Percentiles rank a stretch among this genome's conserved stretches.
These are phyloP conservation scores for Mayamaea pseudoterrestris DNA, from an alignment of 108 stramenopile genomes.

Conservation along the genomic window DNA sequence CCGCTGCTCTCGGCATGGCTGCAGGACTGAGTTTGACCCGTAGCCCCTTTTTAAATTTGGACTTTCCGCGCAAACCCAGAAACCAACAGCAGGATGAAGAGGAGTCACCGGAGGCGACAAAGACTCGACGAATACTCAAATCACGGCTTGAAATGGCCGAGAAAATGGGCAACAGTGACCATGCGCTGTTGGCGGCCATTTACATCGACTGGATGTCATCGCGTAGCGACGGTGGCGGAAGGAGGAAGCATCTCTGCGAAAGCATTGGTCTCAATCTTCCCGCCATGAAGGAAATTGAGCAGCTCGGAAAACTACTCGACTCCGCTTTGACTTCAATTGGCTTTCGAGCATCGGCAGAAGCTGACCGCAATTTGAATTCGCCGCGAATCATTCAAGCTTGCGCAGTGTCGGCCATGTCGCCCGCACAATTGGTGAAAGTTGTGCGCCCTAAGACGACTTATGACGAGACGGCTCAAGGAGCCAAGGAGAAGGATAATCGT, in stretches of 20 bases:
- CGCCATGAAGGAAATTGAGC: slow-evolving; percentile 65
- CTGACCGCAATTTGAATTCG: slow-evolving; percentile 44
- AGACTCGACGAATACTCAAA: slow-evolving; percentile 22
- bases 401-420: slow-evolving; percentile 55
- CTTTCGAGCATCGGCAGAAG: slow-evolving; percentile 27
- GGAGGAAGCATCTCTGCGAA: slow-evolving; percentile 41
- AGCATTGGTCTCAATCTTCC: slow-evolving; percentile 46
- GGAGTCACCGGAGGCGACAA: slow-evolving; percentile 7
- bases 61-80: slow-evolving; percentile 11
- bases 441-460: slow-evolving; percentile 65
- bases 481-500: slow-evolving; percentile 50
- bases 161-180: slow-evolving; percentile 73
- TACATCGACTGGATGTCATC: slow-evolving; percentile 46
- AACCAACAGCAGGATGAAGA: slow-evolving; percentile 10
- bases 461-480: slow-evolving; percentile 71
- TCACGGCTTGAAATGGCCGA: slow-evolving; percentile 44
- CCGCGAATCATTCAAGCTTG: slow-evolving; percentile 68
- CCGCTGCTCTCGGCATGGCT: slow-evolving; percentile 64
- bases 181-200: slow-evolving; percentile 57
- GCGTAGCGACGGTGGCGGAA: slow-evolving; percentile 18
- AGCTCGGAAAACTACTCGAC: slow-evolving; percentile 58
- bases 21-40: slow-evolving; percentile 66
- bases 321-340: slow-evolving; percentile 41
- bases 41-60: slow-evolving; percentile 64
- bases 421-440: slow-evolving; percentile 57